A percentile compares a stretch with the other conserved stretches of the same genome.
Conservation (phyloP, 2,329 filamentous ascomycete genomes). For the Pyricularia sp. region DNA sequence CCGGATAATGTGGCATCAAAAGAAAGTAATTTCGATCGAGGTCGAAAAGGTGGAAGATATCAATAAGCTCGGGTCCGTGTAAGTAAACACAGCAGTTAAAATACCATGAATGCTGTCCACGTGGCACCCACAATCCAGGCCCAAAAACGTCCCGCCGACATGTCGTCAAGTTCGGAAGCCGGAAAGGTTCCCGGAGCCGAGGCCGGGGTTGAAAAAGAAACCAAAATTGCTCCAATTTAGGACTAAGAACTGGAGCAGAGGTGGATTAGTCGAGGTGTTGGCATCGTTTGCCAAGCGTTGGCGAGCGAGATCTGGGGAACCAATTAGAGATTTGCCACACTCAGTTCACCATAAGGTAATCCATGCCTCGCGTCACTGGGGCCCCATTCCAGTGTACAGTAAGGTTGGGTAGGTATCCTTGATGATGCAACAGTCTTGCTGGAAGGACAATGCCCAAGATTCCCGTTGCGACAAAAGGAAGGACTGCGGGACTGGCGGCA, state of each 20-base stretch:
- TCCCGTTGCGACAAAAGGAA: neutral
- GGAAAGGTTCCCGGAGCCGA: neutral
- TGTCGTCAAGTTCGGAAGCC: neutral
- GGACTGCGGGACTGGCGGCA: neutral
- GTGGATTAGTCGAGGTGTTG: neutral
- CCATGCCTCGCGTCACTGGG: neutral
- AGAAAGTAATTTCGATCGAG: neutral
- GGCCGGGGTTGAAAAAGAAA: neutral
- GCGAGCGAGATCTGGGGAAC: neutral
- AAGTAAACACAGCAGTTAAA: neutral
- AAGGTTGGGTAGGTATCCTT: neutral
- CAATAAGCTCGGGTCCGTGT: neutral
- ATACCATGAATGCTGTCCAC: neutral
- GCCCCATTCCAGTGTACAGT: neutral
- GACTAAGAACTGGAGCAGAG: neutral
- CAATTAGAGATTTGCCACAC: neutral
- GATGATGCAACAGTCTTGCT: neutral
- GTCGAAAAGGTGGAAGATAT: neutral
- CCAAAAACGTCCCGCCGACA: neutral
- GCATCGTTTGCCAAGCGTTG: constrained; percentile 4
- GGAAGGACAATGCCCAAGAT: neutral
- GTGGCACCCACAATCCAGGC: neutral
- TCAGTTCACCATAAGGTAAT: neutral
- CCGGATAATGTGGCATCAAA: neutral
- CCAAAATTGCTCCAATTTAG: neutral